Conservation (phyloP, 2,329 filamentous ascomycete species). For the Arthrobotrys entomopaga region DNA sequence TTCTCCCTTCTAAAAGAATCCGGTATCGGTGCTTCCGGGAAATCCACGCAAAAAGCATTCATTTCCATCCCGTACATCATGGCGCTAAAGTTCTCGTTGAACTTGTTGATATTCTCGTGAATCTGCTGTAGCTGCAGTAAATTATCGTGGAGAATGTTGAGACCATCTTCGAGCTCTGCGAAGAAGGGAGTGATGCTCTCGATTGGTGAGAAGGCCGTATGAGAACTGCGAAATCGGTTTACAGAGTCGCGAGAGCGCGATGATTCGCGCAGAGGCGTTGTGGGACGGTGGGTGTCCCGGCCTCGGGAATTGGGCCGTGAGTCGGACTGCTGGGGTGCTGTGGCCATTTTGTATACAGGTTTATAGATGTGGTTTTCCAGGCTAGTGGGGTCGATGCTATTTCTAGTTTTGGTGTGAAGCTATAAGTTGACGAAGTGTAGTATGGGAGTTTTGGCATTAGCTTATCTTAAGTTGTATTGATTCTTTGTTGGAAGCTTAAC, state of each 20-base stretch:
- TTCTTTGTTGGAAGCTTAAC: no score
- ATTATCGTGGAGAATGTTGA: slow-evolving; percentile 95
- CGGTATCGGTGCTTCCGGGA: slow-evolving; percentile 85
- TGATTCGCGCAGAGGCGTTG: slow-evolving; percentile 88
- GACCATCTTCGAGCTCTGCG: slow-evolving; percentile 89
- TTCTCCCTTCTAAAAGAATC: slow-evolving; percentile 78
- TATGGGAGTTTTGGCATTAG: no score
- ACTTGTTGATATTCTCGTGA: slow-evolving; percentile 91
- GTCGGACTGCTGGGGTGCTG: slow-evolving; percentile 24
- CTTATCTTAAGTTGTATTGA: no score
- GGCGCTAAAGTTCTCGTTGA: slow-evolving; percentile 94
- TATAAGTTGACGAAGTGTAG: background rate
- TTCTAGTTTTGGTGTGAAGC: background rate
- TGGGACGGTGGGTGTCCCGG: slow-evolving; percentile 70
- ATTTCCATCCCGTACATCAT: slow-evolving; percentile 97
- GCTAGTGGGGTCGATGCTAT: background rate
- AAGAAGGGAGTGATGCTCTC: slow-evolving; percentile 88
- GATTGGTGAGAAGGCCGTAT: slow-evolving; percentile 74
- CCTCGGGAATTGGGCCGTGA: slow-evolving; percentile 45
- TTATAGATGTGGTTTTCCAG: background rate
- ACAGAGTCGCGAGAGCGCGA: slow-evolving; percentile 89
- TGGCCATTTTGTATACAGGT: slow-evolving; percentile 16
- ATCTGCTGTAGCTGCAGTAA: slow-evolving; percentile 97
- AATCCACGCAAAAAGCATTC: slow-evolving; percentile 99
- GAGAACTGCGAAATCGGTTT: slow-evolving; percentile 71